Percentiles rank a stretch among this genome's conserved stretches.
These are phyloP conservation scores for Glarea lozoyensis DNA, from an alignment of 495 filamentous ascomycete species.

Conservation along the genomic window DNA sequence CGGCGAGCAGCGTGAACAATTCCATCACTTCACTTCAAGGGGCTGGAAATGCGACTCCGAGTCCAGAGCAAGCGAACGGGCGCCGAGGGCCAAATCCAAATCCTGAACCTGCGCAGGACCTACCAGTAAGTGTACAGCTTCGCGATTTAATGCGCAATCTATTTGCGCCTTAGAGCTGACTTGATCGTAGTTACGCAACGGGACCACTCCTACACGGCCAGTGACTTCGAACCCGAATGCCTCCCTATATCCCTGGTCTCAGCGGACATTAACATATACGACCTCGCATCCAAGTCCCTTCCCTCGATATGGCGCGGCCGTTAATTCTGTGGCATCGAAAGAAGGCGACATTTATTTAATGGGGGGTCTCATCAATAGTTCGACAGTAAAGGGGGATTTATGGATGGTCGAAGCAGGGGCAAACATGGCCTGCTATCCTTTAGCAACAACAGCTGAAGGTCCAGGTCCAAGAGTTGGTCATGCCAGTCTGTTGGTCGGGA, in stretches of 20 bases:
- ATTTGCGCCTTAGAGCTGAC: slow-evolving; percentile 5
- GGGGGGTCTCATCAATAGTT: slow-evolving; percentile 90
- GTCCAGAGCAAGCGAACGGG: slow-evolving; percentile 36
- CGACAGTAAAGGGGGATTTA: slow-evolving; percentile 90
- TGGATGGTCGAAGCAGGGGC: slow-evolving; percentile 94
- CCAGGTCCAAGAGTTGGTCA: slow-evolving; percentile 95
- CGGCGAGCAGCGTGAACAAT: slow-evolving; percentile 43
- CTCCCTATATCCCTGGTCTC: slow-evolving; percentile 91
- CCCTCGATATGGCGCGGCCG: slow-evolving; percentile 92
- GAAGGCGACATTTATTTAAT: slow-evolving; percentile 97
- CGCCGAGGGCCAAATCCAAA: slow-evolving; percentile 18
- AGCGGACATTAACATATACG: slow-evolving; percentile 77
- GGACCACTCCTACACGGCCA: slow-evolving; percentile 17
- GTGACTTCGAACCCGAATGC: slow-evolving; percentile 34
- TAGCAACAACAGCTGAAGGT: slow-evolving; percentile 85
- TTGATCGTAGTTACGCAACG: slow-evolving; percentile 36
- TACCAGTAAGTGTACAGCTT: slow-evolving; percentile 47
- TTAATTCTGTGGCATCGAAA: slow-evolving; percentile 86
- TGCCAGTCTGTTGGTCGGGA: slow-evolving; percentile 88
- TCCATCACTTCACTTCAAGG: slow-evolving; percentile 29
- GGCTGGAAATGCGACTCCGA: slow-evolving; percentile 36
- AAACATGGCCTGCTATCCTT: slow-evolving; percentile 83
- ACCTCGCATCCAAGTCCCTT: slow-evolving; percentile 80
- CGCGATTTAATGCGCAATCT: too few species aligned
- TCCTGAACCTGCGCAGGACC: slow-evolving; percentile 30